Conservation (phyloP, 2,329 filamentous ascomycete species). For the Stagonosporopsis tanaceti region DNA sequence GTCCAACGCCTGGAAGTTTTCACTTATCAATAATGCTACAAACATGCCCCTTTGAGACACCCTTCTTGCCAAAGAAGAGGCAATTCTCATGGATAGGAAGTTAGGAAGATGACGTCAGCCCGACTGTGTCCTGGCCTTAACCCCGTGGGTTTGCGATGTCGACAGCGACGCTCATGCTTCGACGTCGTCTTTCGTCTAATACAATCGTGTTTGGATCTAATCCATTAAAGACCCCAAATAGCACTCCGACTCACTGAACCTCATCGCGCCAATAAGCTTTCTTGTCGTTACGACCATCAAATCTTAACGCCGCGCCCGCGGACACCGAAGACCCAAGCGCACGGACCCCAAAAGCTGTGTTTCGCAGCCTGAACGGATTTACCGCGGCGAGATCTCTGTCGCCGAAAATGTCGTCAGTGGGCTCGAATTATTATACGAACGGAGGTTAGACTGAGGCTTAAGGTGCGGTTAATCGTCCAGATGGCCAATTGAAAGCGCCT, state of each 20-base stretch:
- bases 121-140: not conserved
- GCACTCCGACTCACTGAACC: not conserved
- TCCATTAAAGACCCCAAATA: not conserved
- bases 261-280: no score
- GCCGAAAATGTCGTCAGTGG: constrained; percentile 4
- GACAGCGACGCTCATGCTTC: not conserved
- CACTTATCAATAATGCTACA: not conserved
- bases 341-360: not conserved
- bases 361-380: constrained; percentile 7
- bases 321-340: not conserved
- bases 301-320: not conserved
- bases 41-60: not conserved
- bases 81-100: not conserved
- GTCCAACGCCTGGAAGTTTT: not conserved
- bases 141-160: not conserved
- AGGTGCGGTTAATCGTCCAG: not conserved
- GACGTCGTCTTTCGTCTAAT: not conserved
- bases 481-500: not conserved
- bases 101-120: not conserved
- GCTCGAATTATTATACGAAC: constrained; percentile 3
- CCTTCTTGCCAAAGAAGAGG: not conserved
- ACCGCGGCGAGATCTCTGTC: constrained; percentile 6
- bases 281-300: not conserved
- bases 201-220: not conserved
- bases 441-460: constrained; percentile 10